These are phyloP conservation scores for Casuarina equisetifolia DNA, from an alignment of 306 rosid genomes.

Conservation along the genomic window DNA sequence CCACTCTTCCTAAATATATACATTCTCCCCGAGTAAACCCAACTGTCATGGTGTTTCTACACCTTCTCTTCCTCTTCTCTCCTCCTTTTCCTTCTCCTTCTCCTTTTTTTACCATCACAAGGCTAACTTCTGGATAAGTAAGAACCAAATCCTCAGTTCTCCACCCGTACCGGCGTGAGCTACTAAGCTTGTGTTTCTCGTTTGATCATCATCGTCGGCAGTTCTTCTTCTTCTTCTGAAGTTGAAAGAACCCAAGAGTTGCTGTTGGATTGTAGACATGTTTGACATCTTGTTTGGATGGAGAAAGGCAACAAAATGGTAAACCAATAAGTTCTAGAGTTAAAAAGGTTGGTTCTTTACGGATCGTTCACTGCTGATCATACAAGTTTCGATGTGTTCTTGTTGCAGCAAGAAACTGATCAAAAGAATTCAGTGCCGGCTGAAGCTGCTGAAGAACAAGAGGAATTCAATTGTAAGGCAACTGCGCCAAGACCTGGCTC, in stretches of 20 bases:
- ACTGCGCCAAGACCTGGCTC: conserved; percentile 50
- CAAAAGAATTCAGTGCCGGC: conserved; percentile 52
- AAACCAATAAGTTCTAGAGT: conserved; percentile 3
- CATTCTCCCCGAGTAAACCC: conserved; percentile 20
- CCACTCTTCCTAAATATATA: conserved; percentile 42
- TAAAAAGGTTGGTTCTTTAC: not conserved
- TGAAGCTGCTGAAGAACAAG: conserved; percentile 63
- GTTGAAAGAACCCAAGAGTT: conserved; percentile 19
- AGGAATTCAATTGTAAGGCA: conserved; percentile 50
- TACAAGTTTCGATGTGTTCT: conserved; percentile 5
- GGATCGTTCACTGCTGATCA: not conserved
- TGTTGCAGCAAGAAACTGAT: conserved; percentile 60
- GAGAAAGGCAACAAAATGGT: conserved; percentile 92
- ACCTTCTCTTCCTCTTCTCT: not conserved
- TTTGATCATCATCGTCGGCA: not conserved
- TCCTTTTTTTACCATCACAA: not conserved
- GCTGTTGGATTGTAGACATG: conserved; percentile 40
- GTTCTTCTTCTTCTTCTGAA: not conserved
- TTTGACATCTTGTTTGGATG: conserved; percentile 75
- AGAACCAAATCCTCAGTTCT: not conserved
- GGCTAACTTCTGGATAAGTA: not conserved
- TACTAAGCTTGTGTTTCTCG: not conserved
- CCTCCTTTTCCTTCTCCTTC: not conserved
- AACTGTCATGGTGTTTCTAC: conserved; percentile 33
- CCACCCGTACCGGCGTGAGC: not conserved